These are phyloP conservation scores for Rhodosporidiobolus sp. DNA, from an alignment of 768 basidiomycete species.

Conservation along the genomic window DNA sequence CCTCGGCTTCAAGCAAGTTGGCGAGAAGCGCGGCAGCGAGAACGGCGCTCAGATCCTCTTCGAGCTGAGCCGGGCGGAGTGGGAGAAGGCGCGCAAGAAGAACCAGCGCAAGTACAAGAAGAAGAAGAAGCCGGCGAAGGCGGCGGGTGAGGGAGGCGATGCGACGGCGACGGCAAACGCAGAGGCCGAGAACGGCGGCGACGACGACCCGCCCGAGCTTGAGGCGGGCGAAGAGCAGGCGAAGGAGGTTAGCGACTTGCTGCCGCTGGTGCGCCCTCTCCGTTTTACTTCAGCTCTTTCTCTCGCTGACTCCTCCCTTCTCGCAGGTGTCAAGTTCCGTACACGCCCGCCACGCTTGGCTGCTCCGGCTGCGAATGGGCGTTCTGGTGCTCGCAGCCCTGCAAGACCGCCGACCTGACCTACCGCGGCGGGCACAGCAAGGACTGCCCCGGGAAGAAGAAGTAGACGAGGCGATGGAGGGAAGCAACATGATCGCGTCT, in stretches of 20 bases:
- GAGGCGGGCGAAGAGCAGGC: not conserved
- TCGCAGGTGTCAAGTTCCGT: constrained; percentile 19
- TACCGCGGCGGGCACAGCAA: not conserved
- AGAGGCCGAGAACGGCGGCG: not conserved
- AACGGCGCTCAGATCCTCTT: not conserved
- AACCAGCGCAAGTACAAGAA: not conserved
- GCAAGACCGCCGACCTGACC: constrained; percentile 24
- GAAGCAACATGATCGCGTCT: no score
- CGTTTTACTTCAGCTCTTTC: not conserved
- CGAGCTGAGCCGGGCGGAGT: not conserved
- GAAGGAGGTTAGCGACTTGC: not conserved
- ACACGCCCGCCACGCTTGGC: not conserved
- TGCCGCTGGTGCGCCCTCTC: constrained; percentile 18
- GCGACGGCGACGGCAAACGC: not conserved
- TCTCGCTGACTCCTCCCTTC: not conserved
- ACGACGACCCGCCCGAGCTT: not conserved
- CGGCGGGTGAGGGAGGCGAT: not conserved
- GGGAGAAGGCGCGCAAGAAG: constrained; percentile 8
- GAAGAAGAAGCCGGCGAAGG: not conserved
- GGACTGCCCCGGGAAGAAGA: not conserved
- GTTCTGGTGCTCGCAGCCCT: constrained; percentile 22
- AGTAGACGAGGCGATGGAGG: no score
- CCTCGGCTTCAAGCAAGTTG: not conserved
- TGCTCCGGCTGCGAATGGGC: constrained; percentile 19
- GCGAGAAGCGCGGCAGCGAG: not conserved